Percentiles rank a stretch among this genome's conserved stretches.
Evolutionary conservation across 805 yeast genomes (phyloP).

Genomic region (Candida quercuum): DNA sequence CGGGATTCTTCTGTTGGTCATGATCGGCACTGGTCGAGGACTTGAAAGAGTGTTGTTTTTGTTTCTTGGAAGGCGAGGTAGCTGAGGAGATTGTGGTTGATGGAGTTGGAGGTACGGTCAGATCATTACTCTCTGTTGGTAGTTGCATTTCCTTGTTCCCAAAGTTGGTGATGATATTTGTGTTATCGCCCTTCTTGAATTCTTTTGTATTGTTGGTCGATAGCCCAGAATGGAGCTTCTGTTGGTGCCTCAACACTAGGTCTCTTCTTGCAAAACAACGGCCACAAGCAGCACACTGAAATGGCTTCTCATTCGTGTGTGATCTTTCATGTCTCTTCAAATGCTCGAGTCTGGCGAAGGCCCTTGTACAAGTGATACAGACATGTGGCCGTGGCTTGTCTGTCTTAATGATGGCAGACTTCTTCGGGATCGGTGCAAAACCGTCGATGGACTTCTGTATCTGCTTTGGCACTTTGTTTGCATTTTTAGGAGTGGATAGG

Average conservation of each 20-base stretch:
- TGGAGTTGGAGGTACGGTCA: neutral
- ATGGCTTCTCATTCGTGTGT: slow-evolving; percentile 95
- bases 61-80: neutral
- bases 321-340: slow-evolving; percentile 89
- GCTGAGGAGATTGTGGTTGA: neutral
- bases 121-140: slow-evolving; percentile 23
- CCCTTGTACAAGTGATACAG: slow-evolving; percentile 87
- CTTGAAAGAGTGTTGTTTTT: neutral
- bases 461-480: slow-evolving; percentile 10
- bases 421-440: slow-evolving; percentile 75
- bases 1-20: no score
- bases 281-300: slow-evolving; percentile 94
- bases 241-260: slow-evolving; percentile 87
- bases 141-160: slow-evolving; percentile 35
- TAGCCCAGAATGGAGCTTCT: slow-evolving; percentile 68
- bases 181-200: slow-evolving; percentile 24
- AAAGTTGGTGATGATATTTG: slow-evolving; percentile 30
- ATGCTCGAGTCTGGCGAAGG: slow-evolving; percentile 93
- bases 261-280: slow-evolving; percentile 92
- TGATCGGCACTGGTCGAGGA: no score
- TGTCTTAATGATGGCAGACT: slow-evolving; percentile 77
- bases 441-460: slow-evolving; percentile 24
- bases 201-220: slow-evolving; percentile 39
- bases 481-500: slow-evolving; percentile 3
- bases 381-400: slow-evolving; percentile 93